These are phyloP conservation scores for Hypoxylon sp. DNA, from an alignment of 2,329 filamentous ascomycete species.

Conservation along the genomic window DNA sequence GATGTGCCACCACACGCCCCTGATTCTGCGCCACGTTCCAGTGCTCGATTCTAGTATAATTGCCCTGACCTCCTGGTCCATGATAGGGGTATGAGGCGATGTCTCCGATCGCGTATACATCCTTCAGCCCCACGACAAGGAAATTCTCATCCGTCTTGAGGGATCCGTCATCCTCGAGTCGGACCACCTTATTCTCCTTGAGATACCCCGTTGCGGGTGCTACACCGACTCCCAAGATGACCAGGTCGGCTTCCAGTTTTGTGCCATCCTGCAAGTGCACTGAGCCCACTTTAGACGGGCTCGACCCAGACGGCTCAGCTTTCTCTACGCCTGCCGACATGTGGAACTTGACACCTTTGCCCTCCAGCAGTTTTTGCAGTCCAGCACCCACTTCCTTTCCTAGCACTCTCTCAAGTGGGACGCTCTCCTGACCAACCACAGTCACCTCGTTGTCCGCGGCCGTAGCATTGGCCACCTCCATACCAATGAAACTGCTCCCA, in stretches of 20 bases:
- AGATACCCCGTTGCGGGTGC: conserved; percentile 85
- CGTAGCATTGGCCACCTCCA: conserved; percentile 92
- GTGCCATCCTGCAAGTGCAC: conserved; percentile 89
- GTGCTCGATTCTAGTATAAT: conserved; percentile 86
- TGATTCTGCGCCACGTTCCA: conserved; percentile 98
- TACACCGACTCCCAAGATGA: conserved; percentile 92
- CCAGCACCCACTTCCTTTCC: conserved; percentile 82
- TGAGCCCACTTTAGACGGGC: conserved; percentile 77
- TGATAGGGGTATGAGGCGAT: conserved; percentile 95
- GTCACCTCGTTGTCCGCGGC: conserved; percentile 82
- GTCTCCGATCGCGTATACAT: conserved; percentile 93
- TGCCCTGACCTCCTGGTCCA: conserved; percentile 82
- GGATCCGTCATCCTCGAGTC: conserved; percentile 85
- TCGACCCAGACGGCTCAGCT: conserved; percentile 73
- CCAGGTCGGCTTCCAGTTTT: conserved; percentile 82
- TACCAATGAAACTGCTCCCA: conserved; percentile 95
- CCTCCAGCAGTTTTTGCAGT: conserved; percentile 81
- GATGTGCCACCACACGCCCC: conserved; percentile 79
- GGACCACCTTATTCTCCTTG: conserved; percentile 72
- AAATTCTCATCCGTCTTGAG: conserved; percentile 83
- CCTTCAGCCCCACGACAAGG: conserved; percentile 75
- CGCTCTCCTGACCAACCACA: conserved; percentile 87
- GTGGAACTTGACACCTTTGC: conserved; percentile 88
- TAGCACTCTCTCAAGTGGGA: conserved; percentile 86
- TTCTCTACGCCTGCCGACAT: conserved; percentile 84